Conservation (phyloP, 768 basidiomycete species). For the Collybiopsis confluens region DNA sequence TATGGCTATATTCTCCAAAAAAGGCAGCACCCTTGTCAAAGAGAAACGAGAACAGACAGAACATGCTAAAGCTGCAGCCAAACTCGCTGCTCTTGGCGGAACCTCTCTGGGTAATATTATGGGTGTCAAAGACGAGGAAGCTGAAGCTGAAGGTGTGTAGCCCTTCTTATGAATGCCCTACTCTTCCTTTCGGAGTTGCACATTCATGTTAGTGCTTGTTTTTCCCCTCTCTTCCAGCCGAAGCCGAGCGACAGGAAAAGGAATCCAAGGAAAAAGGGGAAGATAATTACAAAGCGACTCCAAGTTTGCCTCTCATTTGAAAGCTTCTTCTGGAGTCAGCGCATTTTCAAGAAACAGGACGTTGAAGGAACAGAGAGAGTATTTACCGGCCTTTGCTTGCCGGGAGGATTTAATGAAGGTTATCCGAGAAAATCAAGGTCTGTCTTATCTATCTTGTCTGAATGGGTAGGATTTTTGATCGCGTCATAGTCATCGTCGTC, state of each 20-base stretch:
- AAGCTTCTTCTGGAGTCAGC: slow-evolving; percentile 72
- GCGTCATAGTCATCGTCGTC: slow-evolving; percentile 90
- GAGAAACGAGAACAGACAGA: slow-evolving; percentile 97
- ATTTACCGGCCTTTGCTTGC: slow-evolving; percentile 95
- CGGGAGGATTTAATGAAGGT: slow-evolving; percentile 87
- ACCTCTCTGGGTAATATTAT: slow-evolving; percentile 96
- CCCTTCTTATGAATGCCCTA: slow-evolving; percentile 13
- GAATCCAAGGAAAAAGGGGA: slow-evolving; percentile 48
- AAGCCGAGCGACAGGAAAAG: slow-evolving; percentile 44
- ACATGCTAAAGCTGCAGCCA: slow-evolving; percentile 93
- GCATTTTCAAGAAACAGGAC: slow-evolving; percentile 78
- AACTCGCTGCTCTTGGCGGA: slow-evolving; percentile 87
- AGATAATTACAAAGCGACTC: slow-evolving; percentile 87
- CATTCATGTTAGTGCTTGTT: slow-evolving; percentile 63
- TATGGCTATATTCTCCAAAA: slow-evolving; percentile 94
- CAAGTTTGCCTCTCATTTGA: slow-evolving; percentile 94
- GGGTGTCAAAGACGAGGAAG: slow-evolving; percentile 94
- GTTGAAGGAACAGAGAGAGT: slow-evolving; percentile 93
- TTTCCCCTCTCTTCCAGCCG: slow-evolving; percentile 46
- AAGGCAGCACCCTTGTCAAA: slow-evolving; percentile 90
- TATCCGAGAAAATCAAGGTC: slow-evolving; percentile 94
- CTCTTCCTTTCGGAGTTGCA: slow-evolving; percentile 56
- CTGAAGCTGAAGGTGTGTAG: slow-evolving; percentile 82
- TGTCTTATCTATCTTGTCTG: slow-evolving; percentile 12
- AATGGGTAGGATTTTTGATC: too few species aligned